Evolutionary conservation across 2,329 filamentous ascomycete species (phyloP).

Genomic region (Colletotrichum sublineola): DNA sequence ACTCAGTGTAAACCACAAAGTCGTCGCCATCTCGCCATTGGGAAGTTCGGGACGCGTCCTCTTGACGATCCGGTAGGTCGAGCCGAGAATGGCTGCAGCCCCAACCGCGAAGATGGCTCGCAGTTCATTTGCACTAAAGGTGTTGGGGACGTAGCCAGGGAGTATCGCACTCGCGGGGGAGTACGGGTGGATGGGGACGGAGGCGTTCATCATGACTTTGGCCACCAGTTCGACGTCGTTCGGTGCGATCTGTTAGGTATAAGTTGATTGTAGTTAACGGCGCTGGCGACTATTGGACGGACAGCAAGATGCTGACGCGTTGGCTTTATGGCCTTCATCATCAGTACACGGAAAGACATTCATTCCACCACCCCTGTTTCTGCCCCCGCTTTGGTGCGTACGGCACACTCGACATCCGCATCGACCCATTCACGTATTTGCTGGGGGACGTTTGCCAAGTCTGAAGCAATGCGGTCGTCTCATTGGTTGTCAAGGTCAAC

Average conservation of each 20-base stretch:
- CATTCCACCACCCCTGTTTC: neutral
- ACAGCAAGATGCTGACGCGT: neutral
- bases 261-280: neutral
- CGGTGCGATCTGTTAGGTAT: neutral
- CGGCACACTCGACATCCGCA: conserved; percentile 26
- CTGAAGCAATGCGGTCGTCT: neutral
- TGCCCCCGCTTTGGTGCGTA: conserved; percentile 8
- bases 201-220: conserved; percentile 26
- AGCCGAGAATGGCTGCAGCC: conserved; percentile 68
- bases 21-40: conserved; percentile 67
- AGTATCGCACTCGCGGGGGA: conserved; percentile 76
- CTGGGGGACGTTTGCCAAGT: neutral
- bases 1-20: conserved; percentile 84
- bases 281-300: too few species aligned
- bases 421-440: conserved; percentile 20
- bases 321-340: neutral
- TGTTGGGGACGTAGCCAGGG: conserved; percentile 75
- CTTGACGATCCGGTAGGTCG: conserved; percentile 67
- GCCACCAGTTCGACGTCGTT: neutral
- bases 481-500: neutral
- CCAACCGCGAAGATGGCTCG: conserved; percentile 70
- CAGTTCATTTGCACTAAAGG: conserved; percentile 69
- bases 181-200: conserved; percentile 70
- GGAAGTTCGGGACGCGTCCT: conserved; percentile 65
- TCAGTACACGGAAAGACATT: neutral